Evolutionary conservation across 108 stramenopile genomes (phyloP), one percentile per base, ranked within the genome.

Genomic region (Cylindrotheca closterium): DNA sequence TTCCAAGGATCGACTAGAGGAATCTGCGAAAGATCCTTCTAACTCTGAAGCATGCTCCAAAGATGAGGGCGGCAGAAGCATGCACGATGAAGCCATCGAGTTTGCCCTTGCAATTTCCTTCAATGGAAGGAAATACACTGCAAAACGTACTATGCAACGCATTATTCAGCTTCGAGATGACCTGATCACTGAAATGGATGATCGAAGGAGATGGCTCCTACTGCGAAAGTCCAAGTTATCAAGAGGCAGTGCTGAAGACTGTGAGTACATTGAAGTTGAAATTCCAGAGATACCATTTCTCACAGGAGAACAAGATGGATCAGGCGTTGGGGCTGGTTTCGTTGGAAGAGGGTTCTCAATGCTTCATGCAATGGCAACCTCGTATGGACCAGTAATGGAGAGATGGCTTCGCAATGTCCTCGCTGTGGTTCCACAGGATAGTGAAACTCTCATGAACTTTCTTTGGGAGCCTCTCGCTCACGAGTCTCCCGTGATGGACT

Each of bases 321-420:
- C 60, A 10, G 32, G 47, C 8, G 33, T 18, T 55, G 79, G 76
- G 33, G 62, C 66, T 0, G 78, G 81, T 24, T 70, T 83, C 55
- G 81, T 83, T 49, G 68, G 80, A 10, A 63, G 83, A 63, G 82
- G 84, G 3, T 88, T 91, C 51, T 76, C 84, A 0, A 74, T 81
- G 67, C 62, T 91, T 2, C 89, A 91, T 61, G 79, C 72, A 10
- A 72, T 83, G 26, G 79, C 83, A 1, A 75, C 64, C 57, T 68
- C 71, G 10, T 91, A 91, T 51, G 84, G 81, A 54, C 89, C 89
- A 1, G 71, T 75, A 18, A 74, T 91, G 74, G 89, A 91, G 42
- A 18, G 67, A 22, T 91, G 89, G 89, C 64, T 91, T 22, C 58
- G 68, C 15, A 81, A 68, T 32, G 82, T 91, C 1, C 71, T 82